Conservation (phyloP, 1,284 basidiomycete genomes). For the Anthracocystis panici-leucophaei region DNA sequence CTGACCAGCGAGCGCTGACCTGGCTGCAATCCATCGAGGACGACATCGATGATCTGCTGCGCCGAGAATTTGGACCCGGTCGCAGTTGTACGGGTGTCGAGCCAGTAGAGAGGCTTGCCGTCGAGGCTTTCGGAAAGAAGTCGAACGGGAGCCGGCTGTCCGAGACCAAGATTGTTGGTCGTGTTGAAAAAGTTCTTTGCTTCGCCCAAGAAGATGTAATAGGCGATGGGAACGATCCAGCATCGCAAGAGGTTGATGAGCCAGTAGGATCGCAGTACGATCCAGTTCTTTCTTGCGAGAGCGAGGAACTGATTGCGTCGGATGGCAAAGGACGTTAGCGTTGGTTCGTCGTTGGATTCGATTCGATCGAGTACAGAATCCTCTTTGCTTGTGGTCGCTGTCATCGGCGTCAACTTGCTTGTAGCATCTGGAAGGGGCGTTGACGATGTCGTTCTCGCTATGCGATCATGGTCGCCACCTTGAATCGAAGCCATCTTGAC, state of each 20-base stretch:
- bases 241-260: conserved; percentile 77
- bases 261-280: conserved; percentile 38
- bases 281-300: conserved; percentile 38
- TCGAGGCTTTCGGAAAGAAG: conserved; percentile 16
- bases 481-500: conserved; percentile 7
- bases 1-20: conserved; percentile 26
- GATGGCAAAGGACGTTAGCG: conserved; percentile 27
- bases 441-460: conserved; percentile 1
- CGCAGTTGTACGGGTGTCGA: conserved; percentile 70
- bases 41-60: conserved; percentile 76
- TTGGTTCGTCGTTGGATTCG: conserved; percentile 6
- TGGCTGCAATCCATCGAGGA: conserved; percentile 70
- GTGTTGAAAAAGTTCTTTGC: conserved; percentile 53
- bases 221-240: conserved; percentile 78
- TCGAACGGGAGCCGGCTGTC: conserved; percentile 22
- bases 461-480: not conserved
- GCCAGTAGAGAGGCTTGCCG: conserved; percentile 33
- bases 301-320: conserved; percentile 33
- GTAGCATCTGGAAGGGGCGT: conserved; percentile 1
- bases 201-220: conserved; percentile 77
- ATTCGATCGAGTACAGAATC: conserved; percentile 10
- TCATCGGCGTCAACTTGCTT: conserved; percentile 6
- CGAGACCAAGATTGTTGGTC: conserved; percentile 40
- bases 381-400: conserved; percentile 18
- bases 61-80: conserved; percentile 71